Evolutionary conservation across 2,329 filamentous ascomycete genomes (phyloP), one percentile per base, ranked within the genome.

Genomic region (Colletotrichum tamarilloi): DNA sequence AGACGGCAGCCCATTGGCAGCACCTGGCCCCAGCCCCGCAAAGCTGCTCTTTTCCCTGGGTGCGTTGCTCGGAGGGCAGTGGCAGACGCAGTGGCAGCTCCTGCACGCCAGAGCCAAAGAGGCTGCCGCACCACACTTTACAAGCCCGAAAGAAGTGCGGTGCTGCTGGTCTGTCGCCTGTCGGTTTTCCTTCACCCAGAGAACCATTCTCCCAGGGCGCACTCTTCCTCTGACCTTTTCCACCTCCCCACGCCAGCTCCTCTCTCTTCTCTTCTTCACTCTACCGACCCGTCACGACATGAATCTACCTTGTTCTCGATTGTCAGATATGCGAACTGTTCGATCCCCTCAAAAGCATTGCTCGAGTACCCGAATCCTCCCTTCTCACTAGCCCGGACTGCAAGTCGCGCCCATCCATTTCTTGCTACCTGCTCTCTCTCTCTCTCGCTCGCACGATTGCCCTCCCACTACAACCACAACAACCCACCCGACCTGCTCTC

Each of bases 321-420:
- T 72, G 46, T 75, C 59, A 75, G 74, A 70, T 66, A 75, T 75
- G 74, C 68, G 68, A 75, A 75, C 73, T 55, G 52, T 68, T 69
- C 73, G 74, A 65, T 75, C 66, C 30, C 52, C 59, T 68, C 38
- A 68, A 59, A 65, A 65, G 56, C 59, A 60, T 69, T 73, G 66
- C 67, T 65, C 73, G 73, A 73, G 63, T 66, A 63, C 69, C 52
- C 73, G 69, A 75, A 69, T 73, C 73, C 62, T 70, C 52, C 59
- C 73, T 69, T 75, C 62, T 38, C 66, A 67, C 53, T 75, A 75
- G 69, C 69, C 70, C 53, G 66, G 60, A 35, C 38, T 65, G 56
- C 70, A 57, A 66, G 69, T 75, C 74, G 73, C 74, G 64, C 64
- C 58, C 73, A 68, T 73, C 58, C 73, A 68, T 73, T 75, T 75